Evolutionary conservation across 2,329 filamentous ascomycete species (phyloP).

Genomic region (Chalaropsis ovoidea): DNA sequence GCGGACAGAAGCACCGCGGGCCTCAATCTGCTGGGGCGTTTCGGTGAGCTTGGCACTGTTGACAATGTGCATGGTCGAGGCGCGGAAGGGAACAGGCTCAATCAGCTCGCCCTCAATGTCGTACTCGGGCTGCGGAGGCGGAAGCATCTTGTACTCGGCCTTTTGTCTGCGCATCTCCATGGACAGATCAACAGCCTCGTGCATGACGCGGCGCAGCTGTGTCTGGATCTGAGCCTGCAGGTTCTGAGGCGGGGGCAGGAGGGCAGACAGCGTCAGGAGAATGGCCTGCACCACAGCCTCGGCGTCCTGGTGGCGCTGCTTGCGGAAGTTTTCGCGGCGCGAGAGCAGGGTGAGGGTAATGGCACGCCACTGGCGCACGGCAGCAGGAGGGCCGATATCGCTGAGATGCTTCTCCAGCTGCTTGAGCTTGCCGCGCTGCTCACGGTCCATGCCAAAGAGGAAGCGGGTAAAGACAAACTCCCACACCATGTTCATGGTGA

Average conservation of each 20-base stretch:
- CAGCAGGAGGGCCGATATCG: constrained; percentile 75
- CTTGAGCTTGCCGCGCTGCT: constrained; percentile 96
- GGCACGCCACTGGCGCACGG: constrained; percentile 95
- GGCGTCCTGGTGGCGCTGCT: constrained; percentile 78
- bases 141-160: constrained; percentile 97
- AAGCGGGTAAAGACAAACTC: constrained; percentile 97
- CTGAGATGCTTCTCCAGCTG: constrained; percentile 81
- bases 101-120: constrained; percentile 84
- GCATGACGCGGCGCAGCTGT: constrained; percentile 78
- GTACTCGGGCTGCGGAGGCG: constrained; percentile 87
- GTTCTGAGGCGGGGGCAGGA: constrained; percentile 77
- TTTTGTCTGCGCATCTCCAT: constrained; percentile 96
- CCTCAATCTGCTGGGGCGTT: constrained; percentile 70
- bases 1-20: constrained; percentile 66
- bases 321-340: constrained; percentile 65
- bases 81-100: constrained; percentile 83
- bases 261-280: constrained; percentile 68
- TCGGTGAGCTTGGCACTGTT: constrained; percentile 54
- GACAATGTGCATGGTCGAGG: constrained; percentile 70
- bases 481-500: constrained; percentile 99
- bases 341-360: constrained; percentile 85
- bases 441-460: constrained; percentile 95
- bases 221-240: constrained; percentile 70
- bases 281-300: constrained; percentile 86
- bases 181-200: constrained; percentile 77